Base-by-base conservation (phyloP, 805 yeast genomes). In the Barnettozyma sp. region DNA sequence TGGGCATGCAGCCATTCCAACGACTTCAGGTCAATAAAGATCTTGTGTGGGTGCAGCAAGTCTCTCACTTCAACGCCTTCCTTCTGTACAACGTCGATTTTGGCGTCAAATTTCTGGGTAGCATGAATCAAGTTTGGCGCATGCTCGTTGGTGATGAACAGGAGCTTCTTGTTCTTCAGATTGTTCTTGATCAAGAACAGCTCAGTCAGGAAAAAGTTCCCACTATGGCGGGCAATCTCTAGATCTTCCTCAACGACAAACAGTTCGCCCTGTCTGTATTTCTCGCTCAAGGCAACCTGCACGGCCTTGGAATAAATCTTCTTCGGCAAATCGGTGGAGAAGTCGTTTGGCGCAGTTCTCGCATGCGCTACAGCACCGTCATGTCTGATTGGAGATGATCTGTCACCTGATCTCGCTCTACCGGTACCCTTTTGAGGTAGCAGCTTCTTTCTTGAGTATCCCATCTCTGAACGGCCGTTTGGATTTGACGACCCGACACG, bases 331-430 rank as follows among this genome's bases (percentile, higher is more conserved):
- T 70, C 75, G 3, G 96, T 81, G 20, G 87, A 71, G 71, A 80
- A 78, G 58, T 90, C 95, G 52, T 82, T 86, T 33, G 95, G 95
- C 4, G 96, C 96, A 36, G 73, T 75, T 56, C 92, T 79, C 12
- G 92, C 96, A 51, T 81, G 75, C 0, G 97, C 97, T 49, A 80
- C 70, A 35, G 90, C 87, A 58, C 95, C 96, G 53, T 82, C 85
- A 52, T 76, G 78, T 64, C 95, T 78, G 30, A 79, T 82, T 33
- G 98, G 98, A 17, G 95, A 85, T 53, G 88, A 90, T 40, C 83
- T 87, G 62, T 88, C 97, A 66, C 99, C 99, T 36, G 76, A 81
- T 69, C 99, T 79, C 36, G 99, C 99, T 43, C 73, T 71, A 63
- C 99, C 99, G 12, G 85, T 66, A 41, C 97, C 97, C 62, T 92